phyloP scores from a whole-genome alignment of 2,329 filamentous ascomycete genomes.

The Fusarium transvaalense region DNA sequence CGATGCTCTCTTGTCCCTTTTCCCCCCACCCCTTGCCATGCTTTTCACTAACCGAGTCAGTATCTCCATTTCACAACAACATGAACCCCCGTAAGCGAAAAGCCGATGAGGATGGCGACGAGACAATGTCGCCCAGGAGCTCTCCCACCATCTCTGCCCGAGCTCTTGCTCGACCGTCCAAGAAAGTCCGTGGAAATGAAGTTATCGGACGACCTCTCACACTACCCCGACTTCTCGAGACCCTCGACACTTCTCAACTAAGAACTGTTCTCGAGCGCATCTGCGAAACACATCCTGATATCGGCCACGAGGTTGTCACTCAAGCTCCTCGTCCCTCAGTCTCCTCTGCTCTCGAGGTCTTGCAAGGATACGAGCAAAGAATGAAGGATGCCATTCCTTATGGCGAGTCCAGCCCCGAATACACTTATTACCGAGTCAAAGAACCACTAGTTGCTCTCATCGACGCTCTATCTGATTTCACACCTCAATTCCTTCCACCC shows the following conservation, averaged over 20 bases:
- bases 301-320: constrained; percentile 85
- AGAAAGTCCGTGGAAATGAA: constrained; percentile 74
- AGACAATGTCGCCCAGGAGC: constrained; percentile 87
- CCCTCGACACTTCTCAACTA: constrained; percentile 86
- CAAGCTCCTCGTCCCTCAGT: constrained; percentile 90
- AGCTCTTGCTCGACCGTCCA: constrained; percentile 74
- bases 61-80: constrained; percentile 63
- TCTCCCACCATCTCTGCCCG: constrained; percentile 82
- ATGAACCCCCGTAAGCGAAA: constrained; percentile 83
- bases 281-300: constrained; percentile 88
- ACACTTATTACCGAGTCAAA: constrained; percentile 93
- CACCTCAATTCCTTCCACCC: constrained; percentile 93
- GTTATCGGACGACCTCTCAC: constrained; percentile 68
- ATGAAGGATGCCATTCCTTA: constrained; percentile 87
- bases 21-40: constrained; percentile 16
- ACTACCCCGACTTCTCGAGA: constrained; percentile 86
- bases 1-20: neutral
- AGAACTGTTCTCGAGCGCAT: constrained; percentile 89
- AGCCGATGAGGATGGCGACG: constrained; percentile 82
- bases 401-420: constrained; percentile 87
- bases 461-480: constrained; percentile 93
- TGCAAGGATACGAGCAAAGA: constrained; percentile 83
- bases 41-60: constrained; percentile 49
- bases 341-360: constrained; percentile 80
- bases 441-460: constrained; percentile 83